Percentiles rank a stretch among this genome's conserved stretches.
These are phyloP conservation scores for Nothopassalora personata DNA, from an alignment of 2,329 filamentous ascomycete genomes.

Conservation along the genomic window DNA sequence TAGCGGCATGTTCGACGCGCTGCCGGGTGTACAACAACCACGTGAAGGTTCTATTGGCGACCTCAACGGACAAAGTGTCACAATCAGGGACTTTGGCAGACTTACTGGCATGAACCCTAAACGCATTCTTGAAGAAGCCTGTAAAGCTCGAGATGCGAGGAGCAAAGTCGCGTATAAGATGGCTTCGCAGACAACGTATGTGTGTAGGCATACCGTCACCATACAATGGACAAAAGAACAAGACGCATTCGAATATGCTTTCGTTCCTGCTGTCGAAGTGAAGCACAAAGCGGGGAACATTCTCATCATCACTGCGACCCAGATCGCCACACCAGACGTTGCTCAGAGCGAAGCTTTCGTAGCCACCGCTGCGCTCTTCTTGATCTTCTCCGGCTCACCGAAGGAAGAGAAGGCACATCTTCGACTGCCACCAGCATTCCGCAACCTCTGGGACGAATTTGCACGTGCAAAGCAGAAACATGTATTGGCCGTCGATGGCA, in stretches of 20 bases:
- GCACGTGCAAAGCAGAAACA: constrained; percentile 64
- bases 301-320: constrained; percentile 66
- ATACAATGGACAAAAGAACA: constrained; percentile 77
- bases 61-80: constrained; percentile 42
- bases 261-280: constrained; percentile 40
- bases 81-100: constrained; percentile 78
- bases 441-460: constrained; percentile 80
- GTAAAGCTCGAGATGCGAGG: constrained; percentile 69
- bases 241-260: constrained; percentile 42
- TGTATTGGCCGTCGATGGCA: constrained; percentile 65
- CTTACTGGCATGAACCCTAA: constrained; percentile 70
- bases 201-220: constrained; percentile 67
- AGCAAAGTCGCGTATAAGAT: constrained; percentile 63
- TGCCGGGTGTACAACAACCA: constrained; percentile 23
- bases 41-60: constrained; percentile 2
- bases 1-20: constrained; percentile 52
- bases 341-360: constrained; percentile 84
- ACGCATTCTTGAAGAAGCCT: constrained; percentile 78
- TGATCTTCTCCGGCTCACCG: constrained; percentile 67
- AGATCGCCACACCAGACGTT: constrained; percentile 65
- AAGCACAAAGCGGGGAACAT: constrained; percentile 39
- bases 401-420: constrained; percentile 84
- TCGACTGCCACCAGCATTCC: constrained; percentile 72
- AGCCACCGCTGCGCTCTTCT: constrained; percentile 75
- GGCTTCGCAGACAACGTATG: constrained; percentile 68